phyloP scores from a whole-genome alignment of 805 yeast genomes.

The Dipodascus albidus region DNA sequence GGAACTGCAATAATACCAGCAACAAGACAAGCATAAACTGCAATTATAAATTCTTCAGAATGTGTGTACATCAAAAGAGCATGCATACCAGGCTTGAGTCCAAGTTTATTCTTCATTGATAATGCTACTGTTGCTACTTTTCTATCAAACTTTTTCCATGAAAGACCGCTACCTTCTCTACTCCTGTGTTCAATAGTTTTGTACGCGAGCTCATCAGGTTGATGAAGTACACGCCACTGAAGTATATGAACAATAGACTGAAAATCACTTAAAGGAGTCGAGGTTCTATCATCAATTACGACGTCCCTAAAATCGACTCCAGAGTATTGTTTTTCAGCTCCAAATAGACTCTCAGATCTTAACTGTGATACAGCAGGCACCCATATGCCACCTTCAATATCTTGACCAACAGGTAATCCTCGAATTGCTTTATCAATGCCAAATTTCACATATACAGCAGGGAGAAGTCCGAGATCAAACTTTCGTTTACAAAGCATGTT shows the following conservation, averaged over 20 bases:
- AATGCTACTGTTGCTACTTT: constrained; percentile 65
- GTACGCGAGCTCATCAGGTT: constrained; percentile 74
- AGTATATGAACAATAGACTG: constrained; percentile 58
- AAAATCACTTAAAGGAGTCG: constrained; percentile 64
- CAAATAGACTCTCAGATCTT: constrained; percentile 48
- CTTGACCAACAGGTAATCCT: constrained; percentile 63
- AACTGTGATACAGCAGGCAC: constrained; percentile 60
- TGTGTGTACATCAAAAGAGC: constrained; percentile 78
- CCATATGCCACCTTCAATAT: constrained; percentile 76
- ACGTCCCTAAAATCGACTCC: constrained; percentile 68
- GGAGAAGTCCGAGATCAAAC: constrained; percentile 67
- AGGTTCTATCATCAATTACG: constrained; percentile 70
- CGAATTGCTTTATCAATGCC: constrained; percentile 52
- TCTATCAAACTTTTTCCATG: constrained; percentile 78
- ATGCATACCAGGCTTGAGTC: constrained; percentile 53
- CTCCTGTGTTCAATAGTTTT: constrained; percentile 29
- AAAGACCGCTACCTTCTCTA: constrained; percentile 39
- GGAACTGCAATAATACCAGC: constrained; percentile 76
- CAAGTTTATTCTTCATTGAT: constrained; percentile 56
- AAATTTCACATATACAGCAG: constrained; percentile 75
- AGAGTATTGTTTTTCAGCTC: constrained; percentile 64
- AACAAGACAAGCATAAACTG: constrained; percentile 75
- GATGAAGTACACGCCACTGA: constrained; percentile 63
- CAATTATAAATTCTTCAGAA: constrained; percentile 75
- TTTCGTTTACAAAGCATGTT: constrained; percentile 72